Percentiles rank a stretch among this genome's conserved stretches.
phyloP scores from a whole-genome alignment of 257 asterid species.

The Avicennia marina region DNA sequence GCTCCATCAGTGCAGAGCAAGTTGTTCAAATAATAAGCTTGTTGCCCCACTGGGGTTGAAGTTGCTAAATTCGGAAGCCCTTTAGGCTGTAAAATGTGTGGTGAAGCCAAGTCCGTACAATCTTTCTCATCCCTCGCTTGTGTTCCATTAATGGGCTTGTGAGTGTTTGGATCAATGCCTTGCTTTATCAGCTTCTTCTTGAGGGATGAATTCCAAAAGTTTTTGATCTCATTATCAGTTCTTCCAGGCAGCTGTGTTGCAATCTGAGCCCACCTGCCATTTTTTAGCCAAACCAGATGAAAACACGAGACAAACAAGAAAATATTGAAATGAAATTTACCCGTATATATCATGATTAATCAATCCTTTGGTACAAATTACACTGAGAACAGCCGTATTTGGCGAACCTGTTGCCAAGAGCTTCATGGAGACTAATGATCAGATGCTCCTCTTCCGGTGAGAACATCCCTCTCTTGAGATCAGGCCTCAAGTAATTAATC shows the following conservation, averaged over 20 bases:
- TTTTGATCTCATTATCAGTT: constrained; percentile 91
- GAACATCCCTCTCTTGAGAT: constrained; percentile 80
- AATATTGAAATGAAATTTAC: no score
- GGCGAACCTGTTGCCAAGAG: constrained; percentile 78
- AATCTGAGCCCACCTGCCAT: constrained; percentile 85
- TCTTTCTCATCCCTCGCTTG: constrained; percentile 23
- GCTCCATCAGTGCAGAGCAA: no score
- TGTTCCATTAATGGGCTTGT: constrained; percentile 38
- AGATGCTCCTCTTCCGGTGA: constrained; percentile 75
- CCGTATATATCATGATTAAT: no score
- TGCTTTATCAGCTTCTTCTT: constrained; percentile 73
- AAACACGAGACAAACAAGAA: neutral
- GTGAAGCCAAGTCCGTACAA: constrained; percentile 16
- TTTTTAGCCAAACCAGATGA: neutral
- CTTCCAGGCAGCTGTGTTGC: constrained; percentile 82
- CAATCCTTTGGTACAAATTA: no score
- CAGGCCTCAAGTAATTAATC: constrained; percentile 87
- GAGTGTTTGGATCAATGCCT: constrained; percentile 83
- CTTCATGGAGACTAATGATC: constrained; percentile 57
- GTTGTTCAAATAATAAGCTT: constrained; percentile 18
- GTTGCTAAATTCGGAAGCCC: constrained; percentile 29
- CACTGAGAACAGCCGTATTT: no score
- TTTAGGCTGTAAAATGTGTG: constrained; percentile 19
- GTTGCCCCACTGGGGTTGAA: constrained; percentile 19
- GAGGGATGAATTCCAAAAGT: constrained; percentile 72